phyloP scores from a whole-genome alignment of 139 green algal species.

The Nannochloris sp. region DNA sequence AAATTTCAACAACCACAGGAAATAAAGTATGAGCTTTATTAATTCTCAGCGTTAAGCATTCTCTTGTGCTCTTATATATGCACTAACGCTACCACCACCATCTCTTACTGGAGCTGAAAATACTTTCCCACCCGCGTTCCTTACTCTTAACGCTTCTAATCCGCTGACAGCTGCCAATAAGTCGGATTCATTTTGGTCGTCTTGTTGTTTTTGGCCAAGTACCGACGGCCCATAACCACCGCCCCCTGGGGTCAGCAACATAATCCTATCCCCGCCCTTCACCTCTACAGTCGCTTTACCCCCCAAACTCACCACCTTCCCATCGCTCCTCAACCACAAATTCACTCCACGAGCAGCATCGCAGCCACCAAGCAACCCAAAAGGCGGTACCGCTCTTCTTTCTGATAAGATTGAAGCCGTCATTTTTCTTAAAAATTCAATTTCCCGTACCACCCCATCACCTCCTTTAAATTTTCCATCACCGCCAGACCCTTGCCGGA shows the following conservation, averaged over 20 bases:
- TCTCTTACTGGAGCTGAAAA: slow-evolving; percentile 16
- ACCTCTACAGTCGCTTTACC: slow-evolving; percentile 64
- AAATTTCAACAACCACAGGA: not conserved
- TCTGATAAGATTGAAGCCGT: slow-evolving; percentile 82
- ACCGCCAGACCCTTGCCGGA: slow-evolving; percentile 76
- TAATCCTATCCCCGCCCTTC: slow-evolving; percentile 42
- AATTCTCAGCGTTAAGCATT: slow-evolving; percentile 46
- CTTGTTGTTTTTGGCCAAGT: not conserved
- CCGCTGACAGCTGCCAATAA: not conserved
- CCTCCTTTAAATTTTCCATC: slow-evolving; percentile 67
- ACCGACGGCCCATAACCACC: slow-evolving; percentile 48
- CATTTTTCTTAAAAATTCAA: slow-evolving; percentile 83
- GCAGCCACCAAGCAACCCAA: slow-evolving; percentile 71
- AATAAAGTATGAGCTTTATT: not conserved
- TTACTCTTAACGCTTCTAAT: not conserved
- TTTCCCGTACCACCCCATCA: slow-evolving; percentile 81
- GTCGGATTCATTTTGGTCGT: not conserved
- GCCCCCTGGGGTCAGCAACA: slow-evolving; percentile 65
- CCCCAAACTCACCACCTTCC: slow-evolving; percentile 61
- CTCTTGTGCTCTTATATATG: slow-evolving; percentile 38
- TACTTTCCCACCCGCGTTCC: not conserved
- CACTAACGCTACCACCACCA: slow-evolving; percentile 29
- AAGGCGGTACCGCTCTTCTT: slow-evolving; percentile 62
- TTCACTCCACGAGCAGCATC: slow-evolving; percentile 61
- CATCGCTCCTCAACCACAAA: slow-evolving; percentile 50